Percentiles rank a stretch among this genome's conserved stretches.
phyloP scores from a whole-genome alignment of 495 filamentous ascomycete species.

The Margaritispora aquatica region DNA sequence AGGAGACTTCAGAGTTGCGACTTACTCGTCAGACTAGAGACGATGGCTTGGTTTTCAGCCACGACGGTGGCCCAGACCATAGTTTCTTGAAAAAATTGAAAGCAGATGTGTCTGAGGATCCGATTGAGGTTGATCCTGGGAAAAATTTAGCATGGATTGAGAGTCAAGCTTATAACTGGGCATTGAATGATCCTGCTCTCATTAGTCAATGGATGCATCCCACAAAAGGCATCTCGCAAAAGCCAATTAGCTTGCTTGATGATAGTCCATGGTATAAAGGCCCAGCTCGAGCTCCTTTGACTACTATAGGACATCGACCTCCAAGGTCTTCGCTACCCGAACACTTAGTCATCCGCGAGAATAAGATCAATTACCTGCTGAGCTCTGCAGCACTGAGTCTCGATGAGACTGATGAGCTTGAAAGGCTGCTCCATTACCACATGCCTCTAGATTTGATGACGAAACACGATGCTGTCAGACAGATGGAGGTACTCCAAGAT shows the following conservation, averaged over 20 bases:
- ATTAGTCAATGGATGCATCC: conserved; percentile 22
- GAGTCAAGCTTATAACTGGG: conserved; percentile 13
- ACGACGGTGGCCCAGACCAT: conserved; percentile 11
- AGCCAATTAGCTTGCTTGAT: not conserved
- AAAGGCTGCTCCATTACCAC: not conserved
- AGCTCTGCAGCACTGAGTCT: not conserved
- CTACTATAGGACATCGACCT: not conserved
- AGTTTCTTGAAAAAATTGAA: conserved; percentile 10
- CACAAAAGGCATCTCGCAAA: conserved; percentile 12
- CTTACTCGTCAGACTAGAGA: conserved; percentile 11
- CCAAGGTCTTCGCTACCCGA: not conserved
- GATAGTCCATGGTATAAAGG: conserved; percentile 3
- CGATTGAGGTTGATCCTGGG: conserved; percentile 4
- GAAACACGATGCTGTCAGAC: not conserved
- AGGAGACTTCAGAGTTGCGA: conserved; percentile 3
- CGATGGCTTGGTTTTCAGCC: conserved; percentile 18
- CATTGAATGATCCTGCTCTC: conserved; percentile 12
- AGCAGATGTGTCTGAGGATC: not conserved
- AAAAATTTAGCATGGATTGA: conserved; percentile 14
- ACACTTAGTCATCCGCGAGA: conserved; percentile 1
- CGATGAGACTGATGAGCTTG: not conserved
- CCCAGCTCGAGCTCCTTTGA: not conserved
- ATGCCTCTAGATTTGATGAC: not conserved
- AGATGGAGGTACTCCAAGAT: not conserved
- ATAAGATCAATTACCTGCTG: conserved; percentile 4